A percentile compares a stretch with the other conserved stretches of the same genome.
These are phyloP conservation scores for Hamigera avellanea DNA, from an alignment of 495 filamentous ascomycete species.

Conservation along the genomic window DNA sequence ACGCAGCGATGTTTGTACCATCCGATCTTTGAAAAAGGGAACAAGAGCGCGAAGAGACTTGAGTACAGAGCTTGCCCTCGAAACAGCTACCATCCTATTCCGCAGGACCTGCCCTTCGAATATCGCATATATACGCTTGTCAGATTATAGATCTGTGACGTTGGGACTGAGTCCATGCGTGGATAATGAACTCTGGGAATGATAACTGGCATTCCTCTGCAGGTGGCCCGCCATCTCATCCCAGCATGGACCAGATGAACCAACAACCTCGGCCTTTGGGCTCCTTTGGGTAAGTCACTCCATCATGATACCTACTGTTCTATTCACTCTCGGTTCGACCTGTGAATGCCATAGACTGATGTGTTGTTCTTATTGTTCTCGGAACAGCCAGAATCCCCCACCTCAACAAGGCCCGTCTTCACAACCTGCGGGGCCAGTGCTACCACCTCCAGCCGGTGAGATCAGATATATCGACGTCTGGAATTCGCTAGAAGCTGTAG, in stretches of 20 bases:
- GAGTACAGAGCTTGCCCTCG: conserved; percentile 7
- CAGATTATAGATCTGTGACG: too few species aligned
- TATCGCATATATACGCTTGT: too few species aligned
- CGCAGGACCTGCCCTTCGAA: too few species aligned
- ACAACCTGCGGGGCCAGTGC: conserved; percentile 37
- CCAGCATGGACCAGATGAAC: conserved; percentile 35
- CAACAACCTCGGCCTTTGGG: conserved; percentile 35
- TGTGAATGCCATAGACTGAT: background rate
- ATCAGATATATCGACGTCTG: too few species aligned
- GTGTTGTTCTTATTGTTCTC: background rate
- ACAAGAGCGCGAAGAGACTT: conserved; percentile 13
- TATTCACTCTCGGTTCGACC: background rate
- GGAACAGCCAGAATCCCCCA: conserved; percentile 32
- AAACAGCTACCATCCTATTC: conserved; percentile 2
- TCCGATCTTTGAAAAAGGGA: conserved; percentile 8
- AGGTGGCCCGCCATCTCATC: conserved; percentile 32
- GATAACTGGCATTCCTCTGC: conserved; percentile 36
- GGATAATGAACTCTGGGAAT: conserved; percentile 35
- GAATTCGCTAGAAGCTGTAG: too few species aligned
- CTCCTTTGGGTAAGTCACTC: conserved; percentile 29
- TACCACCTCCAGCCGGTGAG: conserved; percentile 40
- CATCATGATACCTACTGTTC: background rate
- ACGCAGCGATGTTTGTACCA: background rate
- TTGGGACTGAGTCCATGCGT: conserved; percentile 11
- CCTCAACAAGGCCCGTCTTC: conserved; percentile 35